Evolutionary conservation across 208 protist genomes (phyloP), one percentile per base, ranked within the genome.

Genomic region (Naegleria gruberi): DNA sequence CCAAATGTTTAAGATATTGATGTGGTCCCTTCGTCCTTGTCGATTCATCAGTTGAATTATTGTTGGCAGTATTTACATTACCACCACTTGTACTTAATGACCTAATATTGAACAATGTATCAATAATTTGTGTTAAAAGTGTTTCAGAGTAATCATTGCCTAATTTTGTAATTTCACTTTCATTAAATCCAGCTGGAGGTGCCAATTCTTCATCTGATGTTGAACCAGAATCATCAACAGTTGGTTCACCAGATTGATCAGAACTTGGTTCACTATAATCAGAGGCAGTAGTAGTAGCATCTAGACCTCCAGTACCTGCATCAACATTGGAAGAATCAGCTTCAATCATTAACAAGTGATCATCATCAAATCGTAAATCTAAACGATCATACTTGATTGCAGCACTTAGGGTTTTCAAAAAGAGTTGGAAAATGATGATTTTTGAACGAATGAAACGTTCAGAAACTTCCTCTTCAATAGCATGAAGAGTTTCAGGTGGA

Each of bases 381-480:
- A 87, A 55, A 10, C 34, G 19, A 23, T 87, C 83, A 37, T 55
- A 55, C n/a, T 55, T 55, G 12, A 87, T 87, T 5, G 83, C 83
- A 51, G 83, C 83, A 34, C n/a, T 42, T 34, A 87, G 55, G 1
- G 83, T 87, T 55, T 87, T 87, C 6, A 87, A 46, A 55, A 55
- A 55, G 12, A 87, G 83, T 87, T 87, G 83, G 37, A 87, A 87
- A n/a, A 87, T 37, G 40, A 87, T 87, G 43, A 87, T 87, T 87
- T 87, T 87, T 8, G 43, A 55, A 34, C 83, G 41, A 37, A 87
- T 40, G 43, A 41, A 87, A 55, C 83, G 41, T 34, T 46, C 41
- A 23, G 51, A 40, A 12, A 55, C 17, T 30, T 87, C 83, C 40
- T 87, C 83, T 30, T 87, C 44, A 5, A 55, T 34, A 1, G 65